Conservation (phyloP, 257 asterid genomes). For the Leonotis leonurus region DNA sequence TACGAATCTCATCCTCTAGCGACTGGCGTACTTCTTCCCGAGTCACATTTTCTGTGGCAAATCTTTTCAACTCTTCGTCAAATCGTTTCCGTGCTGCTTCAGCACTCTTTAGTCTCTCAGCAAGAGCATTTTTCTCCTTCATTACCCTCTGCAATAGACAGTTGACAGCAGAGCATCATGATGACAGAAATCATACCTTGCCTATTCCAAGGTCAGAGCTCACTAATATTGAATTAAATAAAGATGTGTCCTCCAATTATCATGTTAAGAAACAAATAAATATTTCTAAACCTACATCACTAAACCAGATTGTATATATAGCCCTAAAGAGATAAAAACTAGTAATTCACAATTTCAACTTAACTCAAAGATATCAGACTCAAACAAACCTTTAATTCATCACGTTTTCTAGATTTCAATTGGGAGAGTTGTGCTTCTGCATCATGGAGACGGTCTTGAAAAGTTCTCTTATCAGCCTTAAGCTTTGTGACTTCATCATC, state of each 20-base stretch:
- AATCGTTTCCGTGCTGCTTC: slow-evolving; percentile 84
- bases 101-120: slow-evolving; percentile 84
- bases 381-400: slow-evolving; percentile 29
- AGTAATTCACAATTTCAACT: neutral
- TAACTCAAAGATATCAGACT: neutral
- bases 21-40: slow-evolving; percentile 85
- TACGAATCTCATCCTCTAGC: slow-evolving; percentile 84
- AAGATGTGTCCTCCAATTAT: neutral
- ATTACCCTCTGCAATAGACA: slow-evolving; percentile 57
- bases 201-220: neutral
- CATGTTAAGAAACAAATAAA: neutral
- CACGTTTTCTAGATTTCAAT: slow-evolving; percentile 14
- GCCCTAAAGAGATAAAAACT: neutral
- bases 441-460: slow-evolving; percentile 58
- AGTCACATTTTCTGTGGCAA: slow-evolving; percentile 67
- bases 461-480: slow-evolving; percentile 13
- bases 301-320: neutral
- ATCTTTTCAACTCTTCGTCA: slow-evolving; percentile 90
- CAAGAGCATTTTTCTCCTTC: slow-evolving; percentile 90
- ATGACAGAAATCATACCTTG: neutral
- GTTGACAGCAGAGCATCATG: neutral
- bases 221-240: neutral
- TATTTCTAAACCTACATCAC: no score
- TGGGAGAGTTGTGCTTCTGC: slow-evolving; percentile 31
- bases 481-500: slow-evolving; percentile 82